Evolutionary conservation across 805 yeast genomes (phyloP).

Genomic region (Candida coleopterorum): DNA sequence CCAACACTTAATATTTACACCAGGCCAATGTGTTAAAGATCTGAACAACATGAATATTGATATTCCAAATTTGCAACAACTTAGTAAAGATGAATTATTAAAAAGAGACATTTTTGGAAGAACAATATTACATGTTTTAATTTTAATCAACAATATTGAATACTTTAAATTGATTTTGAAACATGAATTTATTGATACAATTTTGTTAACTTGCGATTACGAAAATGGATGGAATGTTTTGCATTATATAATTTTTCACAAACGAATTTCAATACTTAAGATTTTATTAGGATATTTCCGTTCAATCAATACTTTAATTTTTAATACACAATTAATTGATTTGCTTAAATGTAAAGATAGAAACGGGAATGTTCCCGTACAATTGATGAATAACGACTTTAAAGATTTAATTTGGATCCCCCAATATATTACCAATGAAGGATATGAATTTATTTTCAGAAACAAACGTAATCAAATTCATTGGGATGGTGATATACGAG

Average conservation of each 20-base stretch:
- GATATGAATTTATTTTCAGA: conserved; percentile 22
- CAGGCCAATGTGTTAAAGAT: conserved; percentile 11
- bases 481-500: conserved; percentile 37
- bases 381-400: conserved; percentile 48
- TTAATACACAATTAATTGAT: conserved; percentile 7
- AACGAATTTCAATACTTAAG: conserved; percentile 51
- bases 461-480: neutral
- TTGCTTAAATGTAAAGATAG: conserved; percentile 57
- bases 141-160: conserved; percentile 46
- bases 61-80: conserved; percentile 9
- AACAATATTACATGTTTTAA: conserved; percentile 53
- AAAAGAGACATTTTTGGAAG: conserved; percentile 70
- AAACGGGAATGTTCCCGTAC: conserved; percentile 68
- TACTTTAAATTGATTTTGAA: conserved; percentile 43
- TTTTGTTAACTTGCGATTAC: conserved; percentile 44
- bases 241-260: conserved; percentile 62
- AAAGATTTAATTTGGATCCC: conserved; percentile 43
- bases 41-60: conserved; percentile 8
- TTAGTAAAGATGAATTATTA: conserved; percentile 30
- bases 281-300: conserved; percentile 25
- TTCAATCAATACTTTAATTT: conserved; percentile 4
- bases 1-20: neutral
- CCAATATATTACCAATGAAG: conserved; percentile 33
- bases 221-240: conserved; percentile 83
- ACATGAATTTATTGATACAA: conserved; percentile 42